Evolutionary conservation across 805 yeast species (phyloP), one percentile per base, ranked within the genome.

Genomic region (Kluyveromyces dobzhanskii): DNA sequence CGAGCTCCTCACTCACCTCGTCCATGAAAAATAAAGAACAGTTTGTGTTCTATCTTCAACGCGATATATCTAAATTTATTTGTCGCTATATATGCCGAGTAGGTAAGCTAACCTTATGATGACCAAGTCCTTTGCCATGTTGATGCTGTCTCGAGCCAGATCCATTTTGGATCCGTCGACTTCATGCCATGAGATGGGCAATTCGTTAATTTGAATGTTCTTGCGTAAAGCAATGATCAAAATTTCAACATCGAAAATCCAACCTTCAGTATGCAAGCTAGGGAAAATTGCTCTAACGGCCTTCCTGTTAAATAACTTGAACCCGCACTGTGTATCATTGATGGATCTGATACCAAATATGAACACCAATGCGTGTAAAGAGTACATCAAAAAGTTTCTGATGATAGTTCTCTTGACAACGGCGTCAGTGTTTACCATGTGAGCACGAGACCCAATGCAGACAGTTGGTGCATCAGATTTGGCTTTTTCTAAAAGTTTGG

Each of bases 181-280:
- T 62, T 92, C 98, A 61, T 87, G 95, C 98, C 98, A 92, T 44
- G 82, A 82, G 29, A 92, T 85, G 8, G 96, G 78, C 14, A 88
- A 75, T 64, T 92, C 98, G 37, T 62, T 65, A 34, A 88, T 70
- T 3, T 73, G 70, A 29, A 90, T 78, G 0, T 62, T 50, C 57
- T 85, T 85, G 45, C 84, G 68, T 48, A 76, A 74, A 1, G 88
- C 96, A 43, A 92, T 65, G 39, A 92, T 74, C 48, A 92, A 67
- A 12, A 90, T 75, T 64, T 92, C 98, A 24, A 92, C 97, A 56
- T 92, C 98, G 62, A 92, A 92, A 27, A 92, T 92, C 98, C 98
- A 92, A 38, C 97, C 80, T 61, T 92, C 98, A 9, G 95, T 90
- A 59, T 90, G 97, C 83, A 92, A 75, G 48, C 73, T 78, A 2